Conservation (phyloP, 805 yeast species). For the Ogataea angusta region DNA sequence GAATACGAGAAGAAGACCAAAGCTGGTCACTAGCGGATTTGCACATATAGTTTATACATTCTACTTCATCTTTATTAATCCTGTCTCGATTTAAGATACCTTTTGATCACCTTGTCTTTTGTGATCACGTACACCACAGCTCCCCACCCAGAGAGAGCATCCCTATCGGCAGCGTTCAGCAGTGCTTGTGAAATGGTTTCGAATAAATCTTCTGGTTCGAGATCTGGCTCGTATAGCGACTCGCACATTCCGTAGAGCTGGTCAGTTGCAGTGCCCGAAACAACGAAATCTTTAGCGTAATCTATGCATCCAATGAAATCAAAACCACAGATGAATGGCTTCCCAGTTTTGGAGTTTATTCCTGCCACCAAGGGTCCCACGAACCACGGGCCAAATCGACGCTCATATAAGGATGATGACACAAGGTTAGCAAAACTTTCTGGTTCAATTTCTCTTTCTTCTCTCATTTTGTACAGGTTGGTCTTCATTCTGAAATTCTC, state of each 20-base stretch:
- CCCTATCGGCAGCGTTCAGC: constrained; percentile 94
- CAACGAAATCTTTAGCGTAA: constrained; percentile 90
- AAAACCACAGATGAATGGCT: constrained; percentile 93
- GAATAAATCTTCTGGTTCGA: constrained; percentile 92
- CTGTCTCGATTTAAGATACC: constrained; percentile 90
- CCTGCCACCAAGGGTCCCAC: constrained; percentile 98
- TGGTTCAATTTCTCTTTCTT: constrained; percentile 91
- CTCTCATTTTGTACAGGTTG: constrained; percentile 84
- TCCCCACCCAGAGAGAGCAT: constrained; percentile 98
- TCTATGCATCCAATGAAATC: constrained; percentile 97
- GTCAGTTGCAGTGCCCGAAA: constrained; percentile 94
- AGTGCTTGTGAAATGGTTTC: constrained; percentile 94
- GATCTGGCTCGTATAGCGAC: constrained; percentile 86
- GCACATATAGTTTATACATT: constrained; percentile 1
- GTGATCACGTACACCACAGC: constrained; percentile 90
- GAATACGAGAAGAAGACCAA: constrained; percentile 32
- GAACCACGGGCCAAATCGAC: constrained; percentile 93
- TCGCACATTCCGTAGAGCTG: constrained; percentile 99
- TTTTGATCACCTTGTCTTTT: constrained; percentile 85
- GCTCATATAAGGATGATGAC: constrained; percentile 83
- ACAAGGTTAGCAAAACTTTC: constrained; percentile 90
- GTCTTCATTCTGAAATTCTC: constrained; percentile 82
- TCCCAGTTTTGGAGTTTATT: constrained; percentile 70
- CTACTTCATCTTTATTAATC: constrained; percentile 49
- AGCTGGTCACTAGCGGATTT: background rate